These are phyloP conservation scores for Phytophthora sojae DNA, from an alignment of 352 stramenopile species.

Conservation along the genomic window DNA sequence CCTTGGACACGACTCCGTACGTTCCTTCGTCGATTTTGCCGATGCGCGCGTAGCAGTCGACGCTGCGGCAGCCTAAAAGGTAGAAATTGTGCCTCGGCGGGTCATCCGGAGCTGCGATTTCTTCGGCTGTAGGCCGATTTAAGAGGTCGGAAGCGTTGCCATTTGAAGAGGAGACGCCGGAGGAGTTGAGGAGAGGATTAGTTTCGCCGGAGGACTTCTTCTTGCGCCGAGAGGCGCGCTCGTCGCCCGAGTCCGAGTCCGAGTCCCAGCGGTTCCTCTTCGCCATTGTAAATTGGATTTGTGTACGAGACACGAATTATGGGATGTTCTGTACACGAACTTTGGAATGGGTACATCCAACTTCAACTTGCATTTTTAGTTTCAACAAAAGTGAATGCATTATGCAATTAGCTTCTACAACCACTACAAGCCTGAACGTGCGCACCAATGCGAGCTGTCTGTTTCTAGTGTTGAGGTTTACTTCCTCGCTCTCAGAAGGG, in stretches of 20 bases:
- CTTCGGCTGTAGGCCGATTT: constrained; percentile 4
- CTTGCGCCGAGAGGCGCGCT: constrained; percentile 23
- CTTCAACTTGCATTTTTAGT: constrained; percentile 2
- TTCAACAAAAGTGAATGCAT: no score
- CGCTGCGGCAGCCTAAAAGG: constrained; percentile 91
- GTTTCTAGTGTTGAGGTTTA: neutral
- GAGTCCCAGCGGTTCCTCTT: constrained; percentile 82
- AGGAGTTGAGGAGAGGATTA: neutral
- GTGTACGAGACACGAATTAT: neutral
- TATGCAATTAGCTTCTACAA: no score
- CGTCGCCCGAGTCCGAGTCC: constrained; percentile 63
- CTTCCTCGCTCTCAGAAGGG: constrained; percentile 18
- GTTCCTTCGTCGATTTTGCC: constrained; percentile 96
- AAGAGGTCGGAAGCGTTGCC: neutral
- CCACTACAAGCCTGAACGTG: neutral
- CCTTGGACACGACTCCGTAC: constrained; percentile 97
- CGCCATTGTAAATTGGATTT: constrained; percentile 15
- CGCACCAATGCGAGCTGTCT: neutral
- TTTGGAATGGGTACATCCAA: neutral
- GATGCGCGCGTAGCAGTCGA: constrained; percentile 96
- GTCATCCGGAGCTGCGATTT: constrained; percentile 11
- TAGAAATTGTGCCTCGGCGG: constrained; percentile 72
- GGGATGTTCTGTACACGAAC: neutral
- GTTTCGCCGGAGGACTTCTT: neutral
- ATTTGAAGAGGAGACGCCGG: constrained; percentile 10